Percentiles rank a stretch among this genome's conserved stretches.
Conservation (phyloP, 1,284 basidiomycete genomes). For the Melampsora americana region DNA sequence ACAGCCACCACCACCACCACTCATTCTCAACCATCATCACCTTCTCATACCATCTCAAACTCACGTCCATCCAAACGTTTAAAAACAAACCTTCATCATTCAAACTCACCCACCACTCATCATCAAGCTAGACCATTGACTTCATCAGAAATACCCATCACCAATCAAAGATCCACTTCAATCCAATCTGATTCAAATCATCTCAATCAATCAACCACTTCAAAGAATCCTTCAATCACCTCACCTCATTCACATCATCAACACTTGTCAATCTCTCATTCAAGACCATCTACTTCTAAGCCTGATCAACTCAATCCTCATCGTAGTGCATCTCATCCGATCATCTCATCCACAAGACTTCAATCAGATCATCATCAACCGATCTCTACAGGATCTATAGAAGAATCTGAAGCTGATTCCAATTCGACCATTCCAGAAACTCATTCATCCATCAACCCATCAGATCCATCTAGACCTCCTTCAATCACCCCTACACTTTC, state of each 20-base stretch:
- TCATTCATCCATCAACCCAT: not conserved
- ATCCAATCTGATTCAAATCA: not conserved
- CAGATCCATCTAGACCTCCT: not conserved
- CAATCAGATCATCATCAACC: not conserved
- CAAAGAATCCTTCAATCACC: not conserved
- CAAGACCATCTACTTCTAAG: not conserved
- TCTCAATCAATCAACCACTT: not conserved
- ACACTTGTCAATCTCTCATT: not conserved
- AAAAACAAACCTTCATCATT: not conserved
- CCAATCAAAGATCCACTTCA: not conserved
- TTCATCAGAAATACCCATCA: not conserved
- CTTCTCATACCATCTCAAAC: not conserved
- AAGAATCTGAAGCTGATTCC: too few species aligned
- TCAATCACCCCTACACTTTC: not conserved
- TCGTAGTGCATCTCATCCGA: not conserved
- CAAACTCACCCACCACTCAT: not conserved
- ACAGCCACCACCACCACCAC: not conserved
- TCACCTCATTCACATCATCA: not conserved
- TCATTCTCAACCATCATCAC: not conserved
- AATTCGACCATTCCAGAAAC: too few species aligned
- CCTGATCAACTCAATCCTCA: not conserved
- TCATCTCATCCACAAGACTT: not conserved
- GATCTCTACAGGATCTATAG: not conserved
- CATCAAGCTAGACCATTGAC: not conserved
- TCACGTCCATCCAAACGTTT: constrained; percentile 3